These are phyloP conservation scores for Tympanopsis confertula DNA, from an alignment of 2,329 filamentous ascomycete species.

Conservation along the genomic window DNA sequence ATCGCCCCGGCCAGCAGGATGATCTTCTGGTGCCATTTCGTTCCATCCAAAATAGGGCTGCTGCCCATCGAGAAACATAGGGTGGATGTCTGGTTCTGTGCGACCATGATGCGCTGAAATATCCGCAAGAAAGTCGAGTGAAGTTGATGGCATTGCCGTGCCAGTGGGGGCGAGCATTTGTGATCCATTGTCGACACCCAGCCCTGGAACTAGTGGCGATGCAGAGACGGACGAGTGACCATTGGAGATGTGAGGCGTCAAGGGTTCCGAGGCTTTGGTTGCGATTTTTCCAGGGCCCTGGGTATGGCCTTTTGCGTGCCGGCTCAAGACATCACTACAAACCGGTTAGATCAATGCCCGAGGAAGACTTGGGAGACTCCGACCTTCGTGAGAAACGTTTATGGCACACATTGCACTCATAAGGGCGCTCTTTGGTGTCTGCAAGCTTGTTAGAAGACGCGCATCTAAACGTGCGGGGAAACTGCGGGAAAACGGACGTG, in stretches of 20 bases:
- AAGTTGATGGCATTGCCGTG: slow-evolving; percentile 17
- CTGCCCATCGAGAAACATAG: slow-evolving; percentile 15
- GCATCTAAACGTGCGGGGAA: too few species aligned
- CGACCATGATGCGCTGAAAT: slow-evolving; percentile 19
- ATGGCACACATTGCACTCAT: slow-evolving; percentile 37
- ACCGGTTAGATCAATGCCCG: slow-evolving; percentile 17
- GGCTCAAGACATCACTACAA: slow-evolving; percentile 26
- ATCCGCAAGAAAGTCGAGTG: slow-evolving; percentile 24
- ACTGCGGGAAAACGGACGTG: slow-evolving; percentile 26
- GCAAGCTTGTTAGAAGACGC: slow-evolving; percentile 9
- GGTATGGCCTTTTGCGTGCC: slow-evolving; percentile 36
- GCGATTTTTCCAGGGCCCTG: slow-evolving; percentile 21
- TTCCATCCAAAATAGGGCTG: slow-evolving; percentile 4
- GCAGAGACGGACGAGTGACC: too few species aligned
- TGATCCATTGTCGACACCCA: too few species aligned
- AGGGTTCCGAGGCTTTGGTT: too few species aligned
- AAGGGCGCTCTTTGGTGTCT: slow-evolving; percentile 42
- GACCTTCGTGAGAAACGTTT: slow-evolving; percentile 42
- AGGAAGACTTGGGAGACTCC: slow-evolving; percentile 6
- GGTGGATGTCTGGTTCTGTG: slow-evolving; percentile 12
- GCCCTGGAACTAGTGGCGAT: too few species aligned
- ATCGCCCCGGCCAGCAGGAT: too few species aligned
- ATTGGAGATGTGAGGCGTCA: too few species aligned
- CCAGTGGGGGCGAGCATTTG: slow-evolving; percentile 16
- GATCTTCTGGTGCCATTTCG: too few species aligned